Conservation (phyloP, 1,284 basidiomycete genomes). For the Cryptococcus amylolentus region DNA sequence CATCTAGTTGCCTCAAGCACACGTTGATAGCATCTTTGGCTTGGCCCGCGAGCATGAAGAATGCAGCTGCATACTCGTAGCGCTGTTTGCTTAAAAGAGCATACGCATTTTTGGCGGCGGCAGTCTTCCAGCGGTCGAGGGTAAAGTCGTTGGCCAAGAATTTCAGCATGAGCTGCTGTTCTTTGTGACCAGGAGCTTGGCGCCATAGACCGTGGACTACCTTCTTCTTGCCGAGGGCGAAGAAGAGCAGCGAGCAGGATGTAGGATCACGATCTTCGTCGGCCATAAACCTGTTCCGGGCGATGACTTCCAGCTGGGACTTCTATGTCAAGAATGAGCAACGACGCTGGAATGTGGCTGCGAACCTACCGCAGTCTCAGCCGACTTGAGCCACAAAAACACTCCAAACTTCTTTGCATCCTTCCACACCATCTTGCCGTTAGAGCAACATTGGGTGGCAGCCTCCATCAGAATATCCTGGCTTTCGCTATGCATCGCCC, state of each 20-base stretch:
- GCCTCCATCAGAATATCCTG: slow-evolving; percentile 76
- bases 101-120: slow-evolving; percentile 95
- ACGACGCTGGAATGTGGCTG: background rate
- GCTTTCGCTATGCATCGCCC: slow-evolving; percentile 91
- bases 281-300: slow-evolving; percentile 85
- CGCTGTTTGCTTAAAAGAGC: slow-evolving; percentile 85
- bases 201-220: slow-evolving; percentile 93
- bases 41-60: slow-evolving; percentile 87
- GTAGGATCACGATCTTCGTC: slow-evolving; percentile 83
- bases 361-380: slow-evolving; percentile 66
- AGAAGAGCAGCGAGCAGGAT: slow-evolving; percentile 85
- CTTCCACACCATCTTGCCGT: slow-evolving; percentile 78
- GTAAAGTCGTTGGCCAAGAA: slow-evolving; percentile 91
- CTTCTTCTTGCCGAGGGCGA: slow-evolving; percentile 86
- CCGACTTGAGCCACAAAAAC: slow-evolving; percentile 78
- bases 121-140: slow-evolving; percentile 80
- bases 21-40: slow-evolving; percentile 90
- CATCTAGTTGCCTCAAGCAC: slow-evolving; percentile 79
- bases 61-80: slow-evolving; percentile 95
- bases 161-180: slow-evolving; percentile 83
- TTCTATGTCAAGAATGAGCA: slow-evolving; percentile 54
- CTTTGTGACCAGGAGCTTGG: slow-evolving; percentile 89
- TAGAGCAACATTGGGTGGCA: slow-evolving; percentile 64
- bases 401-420: slow-evolving; percentile 82
- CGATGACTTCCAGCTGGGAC: slow-evolving; percentile 81